phyloP scores from a whole-genome alignment of 2,329 filamentous ascomycete species.

The Teratosphaeria viscida region DNA sequence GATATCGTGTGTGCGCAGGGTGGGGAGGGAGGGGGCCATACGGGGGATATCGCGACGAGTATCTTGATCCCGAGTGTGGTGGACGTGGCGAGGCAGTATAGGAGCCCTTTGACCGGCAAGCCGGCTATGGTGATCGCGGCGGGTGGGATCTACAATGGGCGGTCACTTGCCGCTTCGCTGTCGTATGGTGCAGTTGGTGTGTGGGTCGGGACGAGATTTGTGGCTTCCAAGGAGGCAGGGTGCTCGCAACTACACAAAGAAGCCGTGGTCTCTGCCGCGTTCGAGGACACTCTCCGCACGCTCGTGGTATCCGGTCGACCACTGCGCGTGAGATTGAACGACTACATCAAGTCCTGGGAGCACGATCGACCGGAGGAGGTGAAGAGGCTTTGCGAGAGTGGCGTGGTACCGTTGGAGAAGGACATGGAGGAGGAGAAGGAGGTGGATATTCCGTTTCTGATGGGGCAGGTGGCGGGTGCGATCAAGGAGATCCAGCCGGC shows the following conservation, averaged over 20 bases:
- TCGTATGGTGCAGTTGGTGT: constrained; percentile 84
- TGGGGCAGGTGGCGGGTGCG: constrained; percentile 83
- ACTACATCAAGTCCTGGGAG: constrained; percentile 78
- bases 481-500: constrained; percentile 73
- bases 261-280: constrained; percentile 67
- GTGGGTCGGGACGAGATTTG: constrained; percentile 91
- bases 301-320: constrained; percentile 75
- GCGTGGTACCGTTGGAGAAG: constrained; percentile 69
- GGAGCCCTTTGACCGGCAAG: constrained; percentile 57
- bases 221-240: constrained; percentile 70
- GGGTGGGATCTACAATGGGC: constrained; percentile 75
- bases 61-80: constrained; percentile 80
- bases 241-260: constrained; percentile 76
- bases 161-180: constrained; percentile 67
- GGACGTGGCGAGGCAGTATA: constrained; percentile 67
- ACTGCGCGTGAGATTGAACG: constrained; percentile 68
- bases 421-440: constrained; percentile 77
- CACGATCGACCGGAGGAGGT: constrained; percentile 58
- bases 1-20: constrained; percentile 90
- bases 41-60: constrained; percentile 75
- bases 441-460: constrained; percentile 76
- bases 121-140: constrained; percentile 77
- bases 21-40: constrained; percentile 87
- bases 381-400: constrained; percentile 60
- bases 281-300: constrained; percentile 71